phyloP scores from a whole-genome alignment of 2,329 filamentous ascomycete genomes.

The Aspergillus sojae region DNA sequence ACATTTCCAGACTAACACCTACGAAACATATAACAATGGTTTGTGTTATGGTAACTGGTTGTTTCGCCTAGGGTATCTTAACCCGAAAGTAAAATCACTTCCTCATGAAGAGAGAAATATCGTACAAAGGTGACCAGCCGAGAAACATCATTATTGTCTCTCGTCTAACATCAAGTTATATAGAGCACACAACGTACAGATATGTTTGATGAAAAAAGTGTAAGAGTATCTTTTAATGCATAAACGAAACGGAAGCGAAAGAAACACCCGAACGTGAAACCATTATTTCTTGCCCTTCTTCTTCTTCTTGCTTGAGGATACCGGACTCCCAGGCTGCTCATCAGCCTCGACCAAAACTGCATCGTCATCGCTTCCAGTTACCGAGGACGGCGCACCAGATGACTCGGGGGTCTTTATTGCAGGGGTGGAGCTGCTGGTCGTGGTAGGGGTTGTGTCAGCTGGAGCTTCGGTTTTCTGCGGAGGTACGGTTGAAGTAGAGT shows the following conservation, averaged over 20 bases:
- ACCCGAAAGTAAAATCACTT: not conserved
- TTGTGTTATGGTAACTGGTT: not conserved
- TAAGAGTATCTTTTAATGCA: constrained; percentile 6
- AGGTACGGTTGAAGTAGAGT: constrained; percentile 12
- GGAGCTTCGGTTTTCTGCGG: constrained; percentile 10
- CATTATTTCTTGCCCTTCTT: constrained; percentile 51
- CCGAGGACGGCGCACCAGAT: constrained; percentile 36
- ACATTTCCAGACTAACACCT: no score
- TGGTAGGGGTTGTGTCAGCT: constrained; percentile 17
- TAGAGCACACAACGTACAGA: not conserved
- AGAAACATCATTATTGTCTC: not conserved
- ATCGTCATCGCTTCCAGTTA: constrained; percentile 66
- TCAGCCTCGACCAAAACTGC: constrained; percentile 75
- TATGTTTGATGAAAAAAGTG: not conserved
- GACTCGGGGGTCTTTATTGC: constrained; percentile 24
- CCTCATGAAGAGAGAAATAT: not conserved
- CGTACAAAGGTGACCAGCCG: not conserved
- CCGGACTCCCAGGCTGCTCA: constrained; percentile 42
- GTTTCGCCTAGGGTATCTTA: not conserved
- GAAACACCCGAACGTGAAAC: constrained; percentile 1
- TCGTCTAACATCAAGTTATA: not conserved
- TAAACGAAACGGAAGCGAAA: constrained; percentile 8
- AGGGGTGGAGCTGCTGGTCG: constrained; percentile 15
- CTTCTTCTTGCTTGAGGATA: constrained; percentile 38
- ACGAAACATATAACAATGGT: no score